Evolutionary conservation across 148 eudicot species (phyloP).

Genomic region (Fagopyrum esculentum): DNA sequence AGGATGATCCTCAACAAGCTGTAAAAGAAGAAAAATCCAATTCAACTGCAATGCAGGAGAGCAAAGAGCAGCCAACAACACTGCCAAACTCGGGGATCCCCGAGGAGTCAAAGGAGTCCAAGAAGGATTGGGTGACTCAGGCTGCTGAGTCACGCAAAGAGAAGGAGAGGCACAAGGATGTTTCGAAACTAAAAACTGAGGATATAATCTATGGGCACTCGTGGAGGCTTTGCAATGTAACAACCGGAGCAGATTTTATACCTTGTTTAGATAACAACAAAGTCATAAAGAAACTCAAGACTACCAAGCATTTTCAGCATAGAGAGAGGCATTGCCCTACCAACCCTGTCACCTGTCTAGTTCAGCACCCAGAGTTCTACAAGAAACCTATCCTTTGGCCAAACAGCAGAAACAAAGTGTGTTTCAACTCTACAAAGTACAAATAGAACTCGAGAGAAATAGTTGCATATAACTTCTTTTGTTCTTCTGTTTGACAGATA

Average conservation of each 20-base stretch:
- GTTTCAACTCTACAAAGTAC: background rate
- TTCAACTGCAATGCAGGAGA: conserved; percentile 2
- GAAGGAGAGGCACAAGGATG: conserved; percentile 46
- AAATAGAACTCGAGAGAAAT: background rate
- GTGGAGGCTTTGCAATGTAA: conserved; percentile 69
- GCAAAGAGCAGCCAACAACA: conserved; percentile 16
- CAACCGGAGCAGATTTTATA: conserved; percentile 63
- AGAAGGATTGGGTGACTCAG: conserved; percentile 68
- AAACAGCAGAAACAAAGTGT: conserved; percentile 71
- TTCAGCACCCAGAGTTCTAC: conserved; percentile 56
- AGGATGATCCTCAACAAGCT: background rate
- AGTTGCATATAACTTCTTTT: background rate
- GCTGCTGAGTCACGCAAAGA: conserved; percentile 54
- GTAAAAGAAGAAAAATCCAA: background rate
- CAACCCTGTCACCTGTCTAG: conserved; percentile 60
- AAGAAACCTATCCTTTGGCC: conserved; percentile 65
- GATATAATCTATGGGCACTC: conserved; percentile 30
- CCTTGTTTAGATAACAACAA: conserved; percentile 82
- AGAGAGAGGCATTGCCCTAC: conserved; percentile 89
- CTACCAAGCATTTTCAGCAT: conserved; percentile 59
- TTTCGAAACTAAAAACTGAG: conserved; percentile 5
- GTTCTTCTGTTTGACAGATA: conserved; percentile 37
- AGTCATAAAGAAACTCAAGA: conserved; percentile 38
- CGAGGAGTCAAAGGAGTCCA: conserved; percentile 66
- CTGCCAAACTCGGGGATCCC: conserved; percentile 54